These are phyloP conservation scores for Eucommia ulmoides DNA, from an alignment of 257 asterid genomes.

Conservation along the genomic window DNA sequence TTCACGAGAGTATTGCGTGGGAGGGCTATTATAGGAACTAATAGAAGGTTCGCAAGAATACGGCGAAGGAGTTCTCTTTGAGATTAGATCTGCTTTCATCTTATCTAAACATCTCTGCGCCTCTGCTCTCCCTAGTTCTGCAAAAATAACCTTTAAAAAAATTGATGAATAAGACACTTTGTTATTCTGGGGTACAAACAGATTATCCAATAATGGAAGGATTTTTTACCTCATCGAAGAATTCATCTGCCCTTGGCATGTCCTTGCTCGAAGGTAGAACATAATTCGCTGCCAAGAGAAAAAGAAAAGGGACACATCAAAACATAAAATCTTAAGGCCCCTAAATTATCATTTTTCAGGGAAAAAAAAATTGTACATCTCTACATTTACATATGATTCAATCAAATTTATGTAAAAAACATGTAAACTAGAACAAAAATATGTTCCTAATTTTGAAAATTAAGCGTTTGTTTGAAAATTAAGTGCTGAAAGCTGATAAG, in stretches of 20 bases:
- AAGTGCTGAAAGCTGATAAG: too few relatives aligned
- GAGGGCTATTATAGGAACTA: conserved; percentile 7
- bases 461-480: too few relatives aligned
- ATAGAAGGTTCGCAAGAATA: conserved; percentile 10
- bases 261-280: conserved; percentile 17
- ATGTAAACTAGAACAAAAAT: too few relatives aligned
- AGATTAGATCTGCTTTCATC: conserved; percentile 32
- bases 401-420: too few relatives aligned
- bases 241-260: conserved; percentile 14
- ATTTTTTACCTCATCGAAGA: conserved; percentile 13
- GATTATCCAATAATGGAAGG: background rate
- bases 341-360: background rate
- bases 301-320: conserved; percentile 7
- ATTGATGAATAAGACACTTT: background rate
- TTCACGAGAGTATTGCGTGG: conserved; percentile 9
- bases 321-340: background rate
- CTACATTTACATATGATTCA: too few relatives aligned
- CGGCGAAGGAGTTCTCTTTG: conserved; percentile 5
- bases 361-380: too few relatives aligned
- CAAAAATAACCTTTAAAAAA: conserved; percentile 24
- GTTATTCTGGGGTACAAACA: too few relatives aligned
- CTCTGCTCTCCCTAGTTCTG: conserved; percentile 38
- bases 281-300: conserved; percentile 26
- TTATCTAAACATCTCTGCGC: conserved; percentile 31
- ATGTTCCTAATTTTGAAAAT: too few relatives aligned